Conservation (phyloP, 768 basidiomycete species). For the Paxillus ammoniavirescens region DNA sequence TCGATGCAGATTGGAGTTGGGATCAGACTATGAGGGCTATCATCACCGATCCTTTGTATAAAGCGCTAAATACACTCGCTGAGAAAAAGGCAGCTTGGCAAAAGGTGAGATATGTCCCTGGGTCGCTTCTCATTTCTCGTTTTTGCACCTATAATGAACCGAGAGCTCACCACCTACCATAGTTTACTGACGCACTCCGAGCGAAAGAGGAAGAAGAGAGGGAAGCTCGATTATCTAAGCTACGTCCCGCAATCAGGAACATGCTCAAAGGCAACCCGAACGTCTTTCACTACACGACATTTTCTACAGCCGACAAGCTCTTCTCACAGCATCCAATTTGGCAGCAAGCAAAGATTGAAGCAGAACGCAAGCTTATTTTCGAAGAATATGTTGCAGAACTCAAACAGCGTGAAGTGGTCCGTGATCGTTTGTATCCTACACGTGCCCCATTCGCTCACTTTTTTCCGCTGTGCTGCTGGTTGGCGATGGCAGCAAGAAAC, state of each 20-base stretch:
- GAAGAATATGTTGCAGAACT: slow-evolving; percentile 89
- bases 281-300: slow-evolving; percentile 91
- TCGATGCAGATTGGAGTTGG: slow-evolving; percentile 95
- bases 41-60: slow-evolving; percentile 97
- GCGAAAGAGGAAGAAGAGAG: slow-evolving; percentile 85
- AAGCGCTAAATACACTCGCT: slow-evolving; percentile 86
- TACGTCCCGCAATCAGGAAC: slow-evolving; percentile 83
- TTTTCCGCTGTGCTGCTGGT: neutral
- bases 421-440: slow-evolving; percentile 26
- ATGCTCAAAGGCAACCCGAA: slow-evolving; percentile 85
- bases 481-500: slow-evolving; percentile 62
- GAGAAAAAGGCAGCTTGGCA: slow-evolving; percentile 95
- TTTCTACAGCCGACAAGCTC: slow-evolving; percentile 81
- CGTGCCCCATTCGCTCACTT: slow-evolving; percentile 4
- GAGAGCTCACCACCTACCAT: slow-evolving; percentile 8
- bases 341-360: slow-evolving; percentile 81
- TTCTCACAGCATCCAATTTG: slow-evolving; percentile 90
- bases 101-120: slow-evolving; percentile 56
- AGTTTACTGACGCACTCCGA: slow-evolving; percentile 75
- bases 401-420: slow-evolving; percentile 84
- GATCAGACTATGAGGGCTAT: slow-evolving; percentile 97
- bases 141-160: neutral
- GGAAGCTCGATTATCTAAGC: slow-evolving; percentile 77
- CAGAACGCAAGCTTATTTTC: slow-evolving; percentile 84
- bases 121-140: neutral